phyloP scores from a whole-genome alignment of 331 rosid genomes.

The Spiraea crenata region DNA sequence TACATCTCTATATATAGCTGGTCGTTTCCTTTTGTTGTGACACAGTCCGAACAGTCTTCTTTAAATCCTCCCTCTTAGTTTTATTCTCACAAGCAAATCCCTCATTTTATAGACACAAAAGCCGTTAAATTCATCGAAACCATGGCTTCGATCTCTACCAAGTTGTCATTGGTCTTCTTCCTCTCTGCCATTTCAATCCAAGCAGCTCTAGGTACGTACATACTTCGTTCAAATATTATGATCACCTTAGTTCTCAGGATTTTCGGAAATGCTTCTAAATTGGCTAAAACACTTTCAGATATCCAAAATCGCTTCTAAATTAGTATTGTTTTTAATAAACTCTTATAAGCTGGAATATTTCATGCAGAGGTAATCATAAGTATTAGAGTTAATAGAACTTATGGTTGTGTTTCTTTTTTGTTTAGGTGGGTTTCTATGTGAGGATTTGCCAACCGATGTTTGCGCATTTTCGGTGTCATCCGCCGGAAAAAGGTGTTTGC shows the following conservation, averaged over 20 bases:
- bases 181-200: conserved; percentile 51
- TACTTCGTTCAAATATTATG: too few relatives aligned
- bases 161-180: conserved; percentile 38
- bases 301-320: too few relatives aligned
- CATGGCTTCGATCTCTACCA: conserved; percentile 46
- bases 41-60: not conserved
- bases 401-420: not conserved
- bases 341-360: too few relatives aligned
- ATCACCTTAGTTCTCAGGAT: too few relatives aligned
- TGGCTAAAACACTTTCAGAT: too few relatives aligned
- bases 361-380: too few relatives aligned
- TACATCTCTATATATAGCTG: conserved; percentile 23
- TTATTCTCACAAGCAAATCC: conserved; percentile 8
- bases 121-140: not conserved
- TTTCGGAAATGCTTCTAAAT: too few relatives aligned
- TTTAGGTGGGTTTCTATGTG: conserved; percentile 70
- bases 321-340: too few relatives aligned
- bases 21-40: conserved; percentile 19
- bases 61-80: not conserved
- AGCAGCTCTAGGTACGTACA: conserved; percentile 48
- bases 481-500: conserved; percentile 75
- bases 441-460: conserved; percentile 54
- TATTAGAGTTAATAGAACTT: too few relatives aligned
- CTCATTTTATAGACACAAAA: not conserved
- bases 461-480: conserved; percentile 84